phyloP scores from a whole-genome alignment of 2,329 filamentous ascomycete species.

The Fusarium pseudonygamai region DNA sequence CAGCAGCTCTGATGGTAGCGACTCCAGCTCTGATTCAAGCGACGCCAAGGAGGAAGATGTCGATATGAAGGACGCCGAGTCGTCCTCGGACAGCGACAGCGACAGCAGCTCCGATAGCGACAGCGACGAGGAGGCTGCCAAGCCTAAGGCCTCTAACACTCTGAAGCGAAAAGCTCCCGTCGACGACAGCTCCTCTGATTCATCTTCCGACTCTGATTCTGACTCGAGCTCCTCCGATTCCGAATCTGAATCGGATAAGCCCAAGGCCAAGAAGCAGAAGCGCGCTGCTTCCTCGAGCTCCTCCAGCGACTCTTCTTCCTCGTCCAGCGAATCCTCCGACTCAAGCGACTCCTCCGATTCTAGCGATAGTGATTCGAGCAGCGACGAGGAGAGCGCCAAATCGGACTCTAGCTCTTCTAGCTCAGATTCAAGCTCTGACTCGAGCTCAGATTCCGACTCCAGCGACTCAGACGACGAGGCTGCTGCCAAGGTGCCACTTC shows the following conservation, averaged over 20 bases:
- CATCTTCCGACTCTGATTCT: constrained; percentile 50
- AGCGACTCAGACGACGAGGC: constrained; percentile 49
- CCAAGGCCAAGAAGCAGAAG: constrained; percentile 63
- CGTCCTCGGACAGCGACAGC: constrained; percentile 48
- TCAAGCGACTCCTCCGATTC: constrained; percentile 45
- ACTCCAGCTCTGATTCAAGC: constrained; percentile 39
- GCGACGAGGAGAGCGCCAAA: constrained; percentile 47
- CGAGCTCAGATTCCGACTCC: constrained; percentile 48
- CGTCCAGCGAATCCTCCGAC: constrained; percentile 19
- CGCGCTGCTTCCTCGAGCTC: constrained; percentile 39
- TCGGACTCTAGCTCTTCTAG: constrained; percentile 51
- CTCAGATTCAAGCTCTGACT: constrained; percentile 41
- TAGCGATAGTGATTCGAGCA: constrained; percentile 42
- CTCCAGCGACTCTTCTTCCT: constrained; percentile 22
- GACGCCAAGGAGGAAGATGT: constrained; percentile 53
- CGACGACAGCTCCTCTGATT: constrained; percentile 47
- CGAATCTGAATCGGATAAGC: constrained; percentile 52
- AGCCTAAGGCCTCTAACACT: constrained; percentile 39
- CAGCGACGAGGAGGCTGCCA: constrained; percentile 37
- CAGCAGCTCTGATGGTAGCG: constrained; percentile 35
- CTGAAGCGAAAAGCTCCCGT: constrained; percentile 55
- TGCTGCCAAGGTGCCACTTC: constrained; percentile 54
- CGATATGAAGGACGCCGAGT: constrained; percentile 58
- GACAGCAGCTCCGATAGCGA: constrained; percentile 39
- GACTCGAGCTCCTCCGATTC: constrained; percentile 30